Percentiles rank a stretch among this genome's conserved stretches.
phyloP scores from a whole-genome alignment of 805 yeast species.

The Candida xiaguanensis region DNA sequence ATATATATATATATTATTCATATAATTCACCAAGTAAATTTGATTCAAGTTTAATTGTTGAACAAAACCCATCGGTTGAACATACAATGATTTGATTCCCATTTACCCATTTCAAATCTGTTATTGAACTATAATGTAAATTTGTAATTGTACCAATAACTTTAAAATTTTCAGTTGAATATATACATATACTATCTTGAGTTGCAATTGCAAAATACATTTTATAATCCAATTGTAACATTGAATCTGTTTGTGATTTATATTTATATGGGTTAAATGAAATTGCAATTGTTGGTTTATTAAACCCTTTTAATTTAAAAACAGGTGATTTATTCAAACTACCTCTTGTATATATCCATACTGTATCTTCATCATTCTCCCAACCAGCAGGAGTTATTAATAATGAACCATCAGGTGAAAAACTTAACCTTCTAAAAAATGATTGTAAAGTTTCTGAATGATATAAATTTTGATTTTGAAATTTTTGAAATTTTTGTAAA shows the following conservation, averaged over 20 bases:
- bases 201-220: conserved; percentile 93
- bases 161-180: conserved; percentile 66
- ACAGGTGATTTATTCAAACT: conserved; percentile 69
- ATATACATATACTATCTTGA: conserved; percentile 75
- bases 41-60: conserved; percentile 53
- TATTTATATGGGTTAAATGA: conserved; percentile 71
- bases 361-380: conserved; percentile 49
- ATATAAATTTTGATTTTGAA: conserved; percentile 37
- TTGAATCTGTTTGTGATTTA: conserved; percentile 20
- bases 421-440: conserved; percentile 79
- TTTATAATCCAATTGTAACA: conserved; percentile 65
- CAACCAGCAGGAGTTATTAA: conserved; percentile 73
- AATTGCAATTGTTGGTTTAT: conserved; percentile 80
- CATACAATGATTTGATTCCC: conserved; percentile 70
- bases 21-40: conserved; percentile 51
- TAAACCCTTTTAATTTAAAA: conserved; percentile 73
- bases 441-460: conserved; percentile 88
- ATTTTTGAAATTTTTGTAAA: conserved; percentile 13
- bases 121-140: conserved; percentile 82
- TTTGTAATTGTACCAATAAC: conserved; percentile 77
- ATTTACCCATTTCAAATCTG: conserved; percentile 84
- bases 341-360: conserved; percentile 71
- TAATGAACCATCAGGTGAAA: conserved; percentile 87
- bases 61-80: conserved; percentile 92
- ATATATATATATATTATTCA: not conserved